Evolutionary conservation across 2,329 filamentous ascomycete genomes (phyloP), one percentile per base, ranked within the genome.

Genomic region (Aureobasidium sp.): DNA sequence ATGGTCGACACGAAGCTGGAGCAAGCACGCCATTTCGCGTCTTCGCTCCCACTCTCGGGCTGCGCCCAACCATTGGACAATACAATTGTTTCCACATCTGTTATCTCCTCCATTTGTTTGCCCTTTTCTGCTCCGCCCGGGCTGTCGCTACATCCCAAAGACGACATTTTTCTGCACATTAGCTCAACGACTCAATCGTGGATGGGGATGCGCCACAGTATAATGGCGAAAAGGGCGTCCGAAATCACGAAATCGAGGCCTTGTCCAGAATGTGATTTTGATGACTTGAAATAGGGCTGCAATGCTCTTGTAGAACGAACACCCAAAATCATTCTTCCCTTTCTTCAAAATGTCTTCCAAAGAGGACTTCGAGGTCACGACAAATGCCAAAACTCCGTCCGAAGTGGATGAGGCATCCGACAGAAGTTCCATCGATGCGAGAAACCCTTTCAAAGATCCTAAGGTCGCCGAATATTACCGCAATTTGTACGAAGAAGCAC

Each of bases 391-490:
- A 17, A 42, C 19, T 24, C 53, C 39, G 2, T 31, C 24, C 5
- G 53, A 57, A 17, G 40, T 57, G 5, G 53, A 57, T 4, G 53
- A 57, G 53, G 40, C 53, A 22, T 45, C 40, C 24, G 53, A 47
- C n/a, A 45, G 53, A 47, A 57, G 53, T 27, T 57, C 53, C 6
- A 37, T 57, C 19, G 53, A 57, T n/a, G 8, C 40, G n/a, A 57
- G 8, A 37, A 69, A 69, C 35, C 64, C 66, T 2, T 85, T 85
- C 66, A 73, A 77, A 0, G 80, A 84, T 54, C 77, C 80, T 2
- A 73, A 75, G 3, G 73, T 81, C 2, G 81, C 81, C 1, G 77
- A 80, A n/a, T 77, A 81, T 66, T 85, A 81, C 78, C 73, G 75
- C 2, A 72, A 72, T 5, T 68, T 83, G 5, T 85, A 85, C 63